A percentile compares a stretch with the other conserved stretches of the same genome.
These are phyloP conservation scores for Abrus precatorius DNA, from an alignment of 306 rosid genomes.

Conservation along the genomic window DNA sequence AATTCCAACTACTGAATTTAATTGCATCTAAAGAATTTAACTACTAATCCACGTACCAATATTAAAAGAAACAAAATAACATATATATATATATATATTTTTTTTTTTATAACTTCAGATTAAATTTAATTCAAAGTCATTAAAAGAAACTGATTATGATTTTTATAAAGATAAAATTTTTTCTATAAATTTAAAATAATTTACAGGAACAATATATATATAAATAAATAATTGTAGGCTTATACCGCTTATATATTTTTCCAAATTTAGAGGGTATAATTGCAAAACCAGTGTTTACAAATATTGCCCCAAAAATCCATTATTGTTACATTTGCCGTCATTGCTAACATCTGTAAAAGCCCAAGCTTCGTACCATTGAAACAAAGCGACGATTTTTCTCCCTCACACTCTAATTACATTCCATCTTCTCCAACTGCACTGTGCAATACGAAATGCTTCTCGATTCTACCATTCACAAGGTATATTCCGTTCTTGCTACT, in stretches of 20 bases:
- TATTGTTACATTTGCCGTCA: constrained; percentile 18
- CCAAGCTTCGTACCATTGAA: constrained; percentile 40
- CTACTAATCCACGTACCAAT: no score
- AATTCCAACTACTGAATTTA: no score
- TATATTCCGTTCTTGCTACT: constrained; percentile 35
- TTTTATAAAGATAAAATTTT: no score
- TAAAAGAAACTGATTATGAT: no score
- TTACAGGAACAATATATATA: no score
- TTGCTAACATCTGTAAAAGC: constrained; percentile 18
- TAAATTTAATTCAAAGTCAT: no score
- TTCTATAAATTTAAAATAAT: no score
- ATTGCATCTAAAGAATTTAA: no score
- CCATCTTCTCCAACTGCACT: constrained; percentile 40
- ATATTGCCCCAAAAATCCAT: neutral
- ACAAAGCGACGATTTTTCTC: constrained; percentile 44
- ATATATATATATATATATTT: no score
- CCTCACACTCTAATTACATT: constrained; percentile 46
- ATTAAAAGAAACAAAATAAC: no score
- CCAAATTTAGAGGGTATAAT: neutral
- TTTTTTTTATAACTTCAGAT: no score
- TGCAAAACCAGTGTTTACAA: neutral
- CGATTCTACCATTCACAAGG: constrained; percentile 46
- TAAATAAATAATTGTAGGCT: no score
- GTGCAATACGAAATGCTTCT: constrained; percentile 37
- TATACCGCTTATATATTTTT: neutral